These are phyloP conservation scores for Sherardia arvensis DNA, from an alignment of 257 asterid species.

Conservation along the genomic window DNA sequence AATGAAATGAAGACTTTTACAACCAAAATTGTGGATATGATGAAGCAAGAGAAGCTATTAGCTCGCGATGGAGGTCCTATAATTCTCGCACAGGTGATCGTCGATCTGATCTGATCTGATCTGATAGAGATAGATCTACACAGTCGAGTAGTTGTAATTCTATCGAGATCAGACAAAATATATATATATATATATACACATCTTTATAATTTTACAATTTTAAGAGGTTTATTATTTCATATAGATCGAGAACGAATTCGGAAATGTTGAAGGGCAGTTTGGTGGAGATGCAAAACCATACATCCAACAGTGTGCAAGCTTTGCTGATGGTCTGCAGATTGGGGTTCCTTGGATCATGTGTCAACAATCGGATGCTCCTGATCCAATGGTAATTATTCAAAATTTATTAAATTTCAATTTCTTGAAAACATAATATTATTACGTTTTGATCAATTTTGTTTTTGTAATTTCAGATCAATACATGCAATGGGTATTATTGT, in stretches of 20 bases:
- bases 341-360: constrained; percentile 56
- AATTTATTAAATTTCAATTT: too few relatives aligned
- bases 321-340: constrained; percentile 25
- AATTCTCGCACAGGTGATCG: constrained; percentile 38
- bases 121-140: too few relatives aligned
- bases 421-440: too few relatives aligned
- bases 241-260: constrained; percentile 43
- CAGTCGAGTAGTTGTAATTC: too few relatives aligned
- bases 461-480: constrained; percentile 24
- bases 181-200: too few relatives aligned
- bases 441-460: too few relatives aligned
- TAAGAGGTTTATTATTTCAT: neutral
- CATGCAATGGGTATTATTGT: constrained; percentile 32
- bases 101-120: too few relatives aligned
- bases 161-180: too few relatives aligned
- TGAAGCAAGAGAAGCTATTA: constrained; percentile 31
- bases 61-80: constrained; percentile 44
- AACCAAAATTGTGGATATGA: constrained; percentile 25
- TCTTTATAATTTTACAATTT: too few relatives aligned
- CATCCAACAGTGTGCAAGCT: constrained; percentile 23
- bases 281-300: constrained; percentile 16
- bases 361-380: constrained; percentile 30
- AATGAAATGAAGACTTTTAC: constrained; percentile 35
- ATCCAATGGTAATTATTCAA: constrained; percentile 18
- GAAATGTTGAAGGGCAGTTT: constrained; percentile 20